Evolutionary conservation across 768 basidiomycete species (phyloP).

Genomic region (Mycena olivaceomarginata): DNA sequence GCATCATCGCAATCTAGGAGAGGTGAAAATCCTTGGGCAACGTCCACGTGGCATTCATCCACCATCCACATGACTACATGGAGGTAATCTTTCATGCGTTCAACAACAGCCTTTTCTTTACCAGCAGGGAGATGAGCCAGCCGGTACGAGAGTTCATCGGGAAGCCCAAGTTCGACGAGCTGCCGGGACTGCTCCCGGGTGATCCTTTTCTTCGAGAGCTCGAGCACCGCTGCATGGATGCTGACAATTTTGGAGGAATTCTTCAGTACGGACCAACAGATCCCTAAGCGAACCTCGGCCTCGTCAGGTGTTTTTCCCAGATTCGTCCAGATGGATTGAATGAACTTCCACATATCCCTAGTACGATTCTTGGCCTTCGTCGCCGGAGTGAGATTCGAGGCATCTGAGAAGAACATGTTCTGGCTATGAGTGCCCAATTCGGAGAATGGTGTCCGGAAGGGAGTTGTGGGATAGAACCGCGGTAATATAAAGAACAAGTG

Average conservation of each 20-base stretch:
- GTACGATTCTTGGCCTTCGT: not conserved
- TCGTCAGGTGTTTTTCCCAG: not conserved
- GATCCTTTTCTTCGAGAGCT: not conserved
- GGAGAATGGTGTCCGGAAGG: conserved; percentile 23
- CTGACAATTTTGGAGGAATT: conserved; percentile 10
- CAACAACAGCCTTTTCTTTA: not conserved
- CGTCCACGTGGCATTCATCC: not conserved
- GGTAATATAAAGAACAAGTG: conserved; percentile 15
- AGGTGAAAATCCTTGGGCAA: conserved; percentile 6
- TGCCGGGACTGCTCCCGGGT: not conserved
- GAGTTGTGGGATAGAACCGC: conserved; percentile 7
- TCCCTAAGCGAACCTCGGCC: not conserved
- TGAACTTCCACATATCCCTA: not conserved
- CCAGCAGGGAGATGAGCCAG: conserved; percentile 14
- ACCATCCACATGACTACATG: conserved; percentile 22
- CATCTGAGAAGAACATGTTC: not conserved
- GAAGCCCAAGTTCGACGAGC: conserved; percentile 11
- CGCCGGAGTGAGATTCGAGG: not conserved
- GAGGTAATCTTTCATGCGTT: conserved; percentile 15
- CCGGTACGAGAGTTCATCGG: conserved; percentile 1
- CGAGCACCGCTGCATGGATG: conserved; percentile 9
- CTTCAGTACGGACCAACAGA: conserved; percentile 4
- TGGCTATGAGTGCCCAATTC: not conserved
- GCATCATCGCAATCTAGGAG: not conserved
- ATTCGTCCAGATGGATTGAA: not conserved